phyloP scores from a whole-genome alignment of 208 protist genomes.

The Chromosphaera perkinsii region DNA sequence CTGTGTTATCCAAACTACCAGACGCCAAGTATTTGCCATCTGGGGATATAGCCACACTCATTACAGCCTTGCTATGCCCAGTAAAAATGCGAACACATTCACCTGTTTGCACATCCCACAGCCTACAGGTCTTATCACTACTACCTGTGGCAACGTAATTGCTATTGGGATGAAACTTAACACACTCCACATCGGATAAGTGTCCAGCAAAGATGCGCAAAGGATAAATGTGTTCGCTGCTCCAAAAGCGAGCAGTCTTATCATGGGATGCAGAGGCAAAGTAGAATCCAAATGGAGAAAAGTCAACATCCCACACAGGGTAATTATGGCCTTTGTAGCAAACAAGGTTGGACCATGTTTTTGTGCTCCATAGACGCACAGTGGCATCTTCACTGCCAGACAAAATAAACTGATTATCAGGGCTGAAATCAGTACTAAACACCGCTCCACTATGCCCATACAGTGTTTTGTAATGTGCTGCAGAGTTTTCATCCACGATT shows the following conservation, averaged over 20 bases:
- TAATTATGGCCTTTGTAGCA: constrained; percentile 68
- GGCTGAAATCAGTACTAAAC: constrained; percentile 40
- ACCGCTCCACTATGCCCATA: constrained; percentile 54
- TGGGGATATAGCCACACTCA: constrained; percentile 52
- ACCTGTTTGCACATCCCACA: constrained; percentile 66
- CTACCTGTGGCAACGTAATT: constrained; percentile 71
- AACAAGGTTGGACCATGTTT: constrained; percentile 58
- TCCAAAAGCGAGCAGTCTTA: constrained; percentile 70
- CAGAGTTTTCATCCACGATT: not conserved
- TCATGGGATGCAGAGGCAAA: constrained; percentile 70
- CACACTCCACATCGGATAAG: constrained; percentile 62
- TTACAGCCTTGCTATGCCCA: constrained; percentile 53
- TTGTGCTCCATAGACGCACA: constrained; percentile 56
- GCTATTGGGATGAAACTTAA: constrained; percentile 71
- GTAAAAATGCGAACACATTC: constrained; percentile 65
- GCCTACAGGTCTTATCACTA: constrained; percentile 55
- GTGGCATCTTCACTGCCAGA: constrained; percentile 46
- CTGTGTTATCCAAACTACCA: constrained; percentile 20
- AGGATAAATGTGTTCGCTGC: constrained; percentile 56
- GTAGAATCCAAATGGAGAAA: constrained; percentile 63
- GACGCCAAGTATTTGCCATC: constrained; percentile 46
- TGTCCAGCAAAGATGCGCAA: constrained; percentile 69
- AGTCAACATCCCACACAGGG: constrained; percentile 69
- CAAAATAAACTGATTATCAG: constrained; percentile 53
- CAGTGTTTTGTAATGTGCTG: constrained; percentile 9